These are phyloP conservation scores for Plectranthus barbatus DNA, from an alignment of 257 asterid species.

Conservation along the genomic window DNA sequence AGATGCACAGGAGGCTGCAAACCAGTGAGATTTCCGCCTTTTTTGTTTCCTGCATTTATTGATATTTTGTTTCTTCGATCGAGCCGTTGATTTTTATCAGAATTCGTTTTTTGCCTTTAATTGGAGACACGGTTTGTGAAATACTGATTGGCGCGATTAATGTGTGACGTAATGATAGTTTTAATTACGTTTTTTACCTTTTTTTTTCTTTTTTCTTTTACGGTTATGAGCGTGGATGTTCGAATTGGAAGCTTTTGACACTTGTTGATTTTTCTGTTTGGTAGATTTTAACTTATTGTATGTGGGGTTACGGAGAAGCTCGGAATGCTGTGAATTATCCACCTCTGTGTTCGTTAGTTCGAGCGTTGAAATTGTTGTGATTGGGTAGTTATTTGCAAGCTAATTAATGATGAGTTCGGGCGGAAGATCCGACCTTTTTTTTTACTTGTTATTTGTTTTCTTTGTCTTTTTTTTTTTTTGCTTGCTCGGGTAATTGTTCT, in stretches of 20 bases:
- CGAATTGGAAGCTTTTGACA: not conserved
- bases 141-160: not conserved
- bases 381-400: not conserved
- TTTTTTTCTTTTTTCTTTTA: not conserved
- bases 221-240: not conserved
- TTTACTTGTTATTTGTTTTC: too few species aligned
- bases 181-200: too few species aligned
- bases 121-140: not conserved
- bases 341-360: not conserved
- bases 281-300: constrained; percentile 5
- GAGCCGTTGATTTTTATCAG: not conserved
- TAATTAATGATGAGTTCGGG: not conserved
- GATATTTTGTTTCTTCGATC: not conserved
- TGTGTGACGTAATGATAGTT: not conserved
- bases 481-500: too few species aligned
- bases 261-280: constrained; percentile 10
- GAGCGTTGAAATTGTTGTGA: not conserved
- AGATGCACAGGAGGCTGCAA: constrained; percentile 85
- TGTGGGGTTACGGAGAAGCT: not conserved
- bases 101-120: constrained; percentile 4
- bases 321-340: not conserved
- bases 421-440: not conserved
- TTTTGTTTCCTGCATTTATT: not conserved
- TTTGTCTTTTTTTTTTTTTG: not conserved
- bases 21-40: constrained; percentile 41